Conservation (phyloP, 208 protist species). For the Novymonas esmeraldas region DNA sequence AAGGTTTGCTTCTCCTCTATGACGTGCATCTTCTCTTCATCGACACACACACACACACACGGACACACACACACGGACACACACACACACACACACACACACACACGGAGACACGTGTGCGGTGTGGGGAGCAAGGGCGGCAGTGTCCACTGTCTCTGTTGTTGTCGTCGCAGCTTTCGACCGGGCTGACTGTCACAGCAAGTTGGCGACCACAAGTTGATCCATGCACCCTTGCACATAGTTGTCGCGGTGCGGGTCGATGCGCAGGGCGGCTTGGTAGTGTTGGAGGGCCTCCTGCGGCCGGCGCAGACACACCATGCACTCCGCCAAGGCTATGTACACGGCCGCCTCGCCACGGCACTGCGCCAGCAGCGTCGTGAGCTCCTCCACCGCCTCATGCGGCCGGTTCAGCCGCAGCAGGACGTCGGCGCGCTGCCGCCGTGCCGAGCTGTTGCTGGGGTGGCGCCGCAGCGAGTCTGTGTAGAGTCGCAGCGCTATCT, state of each 20-base stretch:
- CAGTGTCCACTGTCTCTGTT: too few relatives aligned
- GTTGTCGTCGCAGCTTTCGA: too few relatives aligned
- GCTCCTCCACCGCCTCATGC: conserved; percentile 67
- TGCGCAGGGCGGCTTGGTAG: conserved; percentile 72
- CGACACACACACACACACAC: too few relatives aligned
- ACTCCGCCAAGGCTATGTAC: conserved; percentile 88
- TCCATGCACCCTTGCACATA: conserved; percentile 78
- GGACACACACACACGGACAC: too few relatives aligned
- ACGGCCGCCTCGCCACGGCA: conserved; percentile 90
- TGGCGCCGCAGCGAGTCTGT: conserved; percentile 71
- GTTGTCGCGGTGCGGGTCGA: conserved; percentile 73
- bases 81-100: too few relatives aligned
- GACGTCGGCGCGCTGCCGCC: conserved; percentile 91
- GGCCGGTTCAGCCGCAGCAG: conserved; percentile 76
- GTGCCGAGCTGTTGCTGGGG: conserved; percentile 83
- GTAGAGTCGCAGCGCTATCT: conserved; percentile 77
- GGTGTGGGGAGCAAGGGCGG: background rate
- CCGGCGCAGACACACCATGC: conserved; percentile 53
- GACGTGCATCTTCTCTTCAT: too few relatives aligned
- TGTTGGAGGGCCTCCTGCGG: conserved; percentile 55
- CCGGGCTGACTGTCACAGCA: conserved; percentile 21
- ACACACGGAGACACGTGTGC: too few relatives aligned
- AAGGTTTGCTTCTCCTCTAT: too few relatives aligned
- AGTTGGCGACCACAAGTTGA: conserved; percentile 41
- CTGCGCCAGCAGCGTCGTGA: conserved; percentile 74